Percentiles rank a stretch among this genome's conserved stretches.
phyloP scores from a whole-genome alignment of 352 stramenopile species.

The Globisporangium rhizosaccharum region DNA sequence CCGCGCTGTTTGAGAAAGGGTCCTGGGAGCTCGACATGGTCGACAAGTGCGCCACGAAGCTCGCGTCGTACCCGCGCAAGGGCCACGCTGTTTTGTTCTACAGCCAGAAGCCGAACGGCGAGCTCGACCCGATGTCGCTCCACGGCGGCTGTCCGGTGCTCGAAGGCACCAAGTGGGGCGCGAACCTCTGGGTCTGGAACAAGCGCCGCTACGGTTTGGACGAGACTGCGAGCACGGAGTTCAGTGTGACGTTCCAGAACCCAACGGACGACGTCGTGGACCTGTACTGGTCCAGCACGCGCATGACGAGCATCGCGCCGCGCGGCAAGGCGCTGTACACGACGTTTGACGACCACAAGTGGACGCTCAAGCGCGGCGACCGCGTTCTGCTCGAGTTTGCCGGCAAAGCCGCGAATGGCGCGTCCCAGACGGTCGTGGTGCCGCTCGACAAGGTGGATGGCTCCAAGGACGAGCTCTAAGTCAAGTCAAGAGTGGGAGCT shows the following conservation, averaged over 20 bases:
- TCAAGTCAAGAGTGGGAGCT: not conserved
- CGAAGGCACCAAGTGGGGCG: slow-evolving; percentile 93
- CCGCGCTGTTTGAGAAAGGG: slow-evolving; percentile 53
- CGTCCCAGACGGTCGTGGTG: slow-evolving; percentile 42
- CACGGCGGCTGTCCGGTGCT: slow-evolving; percentile 95
- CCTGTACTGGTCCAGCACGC: slow-evolving; percentile 63
- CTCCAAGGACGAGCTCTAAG: slow-evolving; percentile 45
- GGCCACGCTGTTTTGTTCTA: slow-evolving; percentile 97
- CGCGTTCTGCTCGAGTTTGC: slow-evolving; percentile 45
- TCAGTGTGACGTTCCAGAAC: slow-evolving; percentile 70
- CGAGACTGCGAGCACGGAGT: slow-evolving; percentile 22
- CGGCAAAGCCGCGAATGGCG: slow-evolving; percentile 40
- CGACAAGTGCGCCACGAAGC: slow-evolving; percentile 66
- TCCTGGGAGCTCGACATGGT: slow-evolving; percentile 80
- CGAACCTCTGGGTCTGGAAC: slow-evolving; percentile 98
- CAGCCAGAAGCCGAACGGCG: slow-evolving; percentile 92
- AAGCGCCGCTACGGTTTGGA: slow-evolving; percentile 71
- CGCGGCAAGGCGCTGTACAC: slow-evolving; percentile 44
- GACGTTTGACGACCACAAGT: slow-evolving; percentile 65
- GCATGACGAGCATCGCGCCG: slow-evolving; percentile 58
- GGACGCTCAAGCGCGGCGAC: slow-evolving; percentile 54
- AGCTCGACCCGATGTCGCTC: slow-evolving; percentile 80
- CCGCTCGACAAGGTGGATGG: slow-evolving; percentile 18
- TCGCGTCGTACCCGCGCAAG: slow-evolving; percentile 75
- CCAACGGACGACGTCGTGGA: slow-evolving; percentile 39